phyloP scores from a whole-genome alignment of 2,329 filamentous ascomycete genomes.

The Orbilia javanica region DNA sequence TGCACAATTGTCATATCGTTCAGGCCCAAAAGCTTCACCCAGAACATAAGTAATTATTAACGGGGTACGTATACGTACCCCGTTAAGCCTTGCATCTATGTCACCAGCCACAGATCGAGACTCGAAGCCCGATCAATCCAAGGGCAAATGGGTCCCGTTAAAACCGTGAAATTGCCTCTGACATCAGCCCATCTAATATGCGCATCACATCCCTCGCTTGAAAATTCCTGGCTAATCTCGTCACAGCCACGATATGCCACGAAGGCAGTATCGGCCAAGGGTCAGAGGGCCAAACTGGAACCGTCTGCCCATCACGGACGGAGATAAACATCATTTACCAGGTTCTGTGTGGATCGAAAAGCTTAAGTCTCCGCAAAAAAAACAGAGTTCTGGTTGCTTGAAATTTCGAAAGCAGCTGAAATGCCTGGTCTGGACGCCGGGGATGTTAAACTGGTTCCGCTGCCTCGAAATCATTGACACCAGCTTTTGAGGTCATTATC shows the following conservation, averaged over 20 bases:
- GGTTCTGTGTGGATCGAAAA: neutral
- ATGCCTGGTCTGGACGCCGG: neutral
- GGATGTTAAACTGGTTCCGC: neutral
- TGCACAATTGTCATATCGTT: too few species aligned
- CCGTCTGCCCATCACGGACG: slow-evolving; percentile 18
- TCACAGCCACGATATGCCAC: neutral
- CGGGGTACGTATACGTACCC: too few species aligned
- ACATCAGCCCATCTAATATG: neutral
- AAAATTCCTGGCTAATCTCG: neutral
- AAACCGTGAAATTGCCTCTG: neutral
- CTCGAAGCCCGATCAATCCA: neutral
- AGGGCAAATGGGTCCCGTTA: neutral
- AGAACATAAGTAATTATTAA: too few species aligned
- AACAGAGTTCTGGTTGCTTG: slow-evolving; percentile 10
- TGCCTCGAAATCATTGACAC: neutral
- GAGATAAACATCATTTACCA: slow-evolving; percentile 48
- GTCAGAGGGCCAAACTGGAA: neutral
- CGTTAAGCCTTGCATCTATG: too few species aligned
- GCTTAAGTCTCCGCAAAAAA: slow-evolving; percentile 23
- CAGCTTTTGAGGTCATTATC: slow-evolving; percentile 20
- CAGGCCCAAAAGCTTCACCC: too few species aligned
- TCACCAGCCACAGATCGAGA: neutral
- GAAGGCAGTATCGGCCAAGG: slow-evolving; percentile 9
- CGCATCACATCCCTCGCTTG: neutral
- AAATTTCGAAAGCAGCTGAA: slow-evolving; percentile 39